These are phyloP conservation scores for Aschersonia sp. DNA, from an alignment of 2,329 filamentous ascomycete genomes.

Conservation along the genomic window DNA sequence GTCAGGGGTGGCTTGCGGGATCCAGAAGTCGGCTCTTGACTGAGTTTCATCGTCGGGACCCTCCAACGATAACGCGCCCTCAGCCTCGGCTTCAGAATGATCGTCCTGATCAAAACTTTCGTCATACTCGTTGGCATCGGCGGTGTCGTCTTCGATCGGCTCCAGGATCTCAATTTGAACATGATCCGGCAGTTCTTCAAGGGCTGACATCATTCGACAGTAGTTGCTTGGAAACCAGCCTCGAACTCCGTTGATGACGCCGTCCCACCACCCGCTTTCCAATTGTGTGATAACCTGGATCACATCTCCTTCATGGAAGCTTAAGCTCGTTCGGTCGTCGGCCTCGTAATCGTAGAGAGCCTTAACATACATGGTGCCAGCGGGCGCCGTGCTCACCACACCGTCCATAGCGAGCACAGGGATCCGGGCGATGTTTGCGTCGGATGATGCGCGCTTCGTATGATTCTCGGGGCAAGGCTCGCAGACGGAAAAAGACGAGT, in stretches of 20 bases:
- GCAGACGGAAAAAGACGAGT: not conserved
- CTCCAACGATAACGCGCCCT: conserved; percentile 51
- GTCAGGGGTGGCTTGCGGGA: conserved; percentile 89
- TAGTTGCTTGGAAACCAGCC: conserved; percentile 99
- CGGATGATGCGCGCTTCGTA: not conserved
- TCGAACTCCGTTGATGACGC: conserved; percentile 88
- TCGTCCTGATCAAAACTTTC: conserved; percentile 53
- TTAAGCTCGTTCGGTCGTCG: conserved; percentile 90
- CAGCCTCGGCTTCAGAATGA: conserved; percentile 46
- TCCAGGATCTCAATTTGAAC: conserved; percentile 39
- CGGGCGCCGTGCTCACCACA: conserved; percentile 41
- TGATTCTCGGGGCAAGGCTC: not conserved
- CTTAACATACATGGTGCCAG: conserved; percentile 73
- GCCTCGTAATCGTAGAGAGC: conserved; percentile 97
- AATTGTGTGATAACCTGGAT: conserved; percentile 98
- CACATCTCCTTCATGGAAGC: conserved; percentile 91
- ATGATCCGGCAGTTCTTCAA: conserved; percentile 55
- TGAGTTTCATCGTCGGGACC: conserved; percentile 46
- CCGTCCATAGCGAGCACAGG: conserved; percentile 37
- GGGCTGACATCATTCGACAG: conserved; percentile 69
- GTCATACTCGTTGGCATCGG: conserved; percentile 51
- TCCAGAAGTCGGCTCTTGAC: conserved; percentile 93
- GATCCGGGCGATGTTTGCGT: not conserved
- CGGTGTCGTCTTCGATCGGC: conserved; percentile 45
- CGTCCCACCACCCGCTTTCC: conserved; percentile 99